These are phyloP conservation scores for Epichloe baconii DNA, from an alignment of 2,329 filamentous ascomycete species.

Conservation along the genomic window DNA sequence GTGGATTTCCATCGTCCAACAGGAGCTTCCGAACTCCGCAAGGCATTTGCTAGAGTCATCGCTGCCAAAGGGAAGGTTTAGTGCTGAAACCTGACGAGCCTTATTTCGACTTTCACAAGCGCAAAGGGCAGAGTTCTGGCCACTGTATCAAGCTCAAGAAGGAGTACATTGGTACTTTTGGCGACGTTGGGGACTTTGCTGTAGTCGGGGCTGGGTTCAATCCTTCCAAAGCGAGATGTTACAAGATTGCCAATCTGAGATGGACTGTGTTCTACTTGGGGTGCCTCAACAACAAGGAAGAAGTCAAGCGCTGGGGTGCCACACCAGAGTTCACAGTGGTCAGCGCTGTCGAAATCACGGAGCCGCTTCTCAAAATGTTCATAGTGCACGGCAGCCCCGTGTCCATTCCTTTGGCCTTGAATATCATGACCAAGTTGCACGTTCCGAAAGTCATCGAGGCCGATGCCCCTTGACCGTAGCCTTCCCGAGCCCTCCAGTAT, in stretches of 20 bases:
- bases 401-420: constrained; percentile 24
- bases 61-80: constrained; percentile 59
- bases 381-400: constrained; percentile 31
- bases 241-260: constrained; percentile 38
- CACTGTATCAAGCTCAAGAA: constrained; percentile 77
- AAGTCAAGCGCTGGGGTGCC: constrained; percentile 35
- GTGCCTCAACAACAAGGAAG: constrained; percentile 57
- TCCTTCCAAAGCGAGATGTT: constrained; percentile 43
- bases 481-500: constrained; percentile 61
- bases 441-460: constrained; percentile 31
- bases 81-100: constrained; percentile 70
- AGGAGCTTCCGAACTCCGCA: constrained; percentile 41
- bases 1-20: constrained; percentile 49
- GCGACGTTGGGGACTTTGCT: constrained; percentile 74
- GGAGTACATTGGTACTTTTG: constrained; percentile 65
- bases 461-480: constrained; percentile 32
- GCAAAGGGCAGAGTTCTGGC: constrained; percentile 24
- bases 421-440: constrained; percentile 30
- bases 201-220: constrained; percentile 65
- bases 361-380: constrained; percentile 37
- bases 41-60: constrained; percentile 56
- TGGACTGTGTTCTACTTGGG: constrained; percentile 78
- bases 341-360: constrained; percentile 45
- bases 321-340: constrained; percentile 54
- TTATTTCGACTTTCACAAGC: constrained; percentile 49